Evolutionary conservation across 202 grass and related monocot genomes (phyloP).

Genomic region (Zizania palustris): DNA sequence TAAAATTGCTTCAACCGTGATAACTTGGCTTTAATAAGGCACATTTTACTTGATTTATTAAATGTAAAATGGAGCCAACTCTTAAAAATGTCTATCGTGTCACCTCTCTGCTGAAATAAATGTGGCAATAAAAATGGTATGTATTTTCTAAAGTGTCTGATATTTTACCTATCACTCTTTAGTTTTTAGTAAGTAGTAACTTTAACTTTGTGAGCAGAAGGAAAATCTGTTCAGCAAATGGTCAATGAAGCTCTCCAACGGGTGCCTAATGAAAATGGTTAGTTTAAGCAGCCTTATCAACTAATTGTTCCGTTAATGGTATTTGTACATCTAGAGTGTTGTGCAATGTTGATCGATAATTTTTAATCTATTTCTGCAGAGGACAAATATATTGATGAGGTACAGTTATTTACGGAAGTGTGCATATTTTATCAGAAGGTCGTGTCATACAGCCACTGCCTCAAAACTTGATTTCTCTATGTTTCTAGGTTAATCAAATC

Average conservation of each 20-base stretch:
- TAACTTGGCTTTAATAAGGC: background rate
- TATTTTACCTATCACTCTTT: slow-evolving; percentile 1
- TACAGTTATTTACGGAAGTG: slow-evolving; percentile 47
- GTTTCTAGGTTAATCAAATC: slow-evolving; percentile 89
- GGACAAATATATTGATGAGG: slow-evolving; percentile 90
- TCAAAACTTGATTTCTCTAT: slow-evolving; percentile 33
- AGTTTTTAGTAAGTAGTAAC: slow-evolving; percentile 4
- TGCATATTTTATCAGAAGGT: slow-evolving; percentile 26
- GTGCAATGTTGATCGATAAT: slow-evolving; percentile 11
- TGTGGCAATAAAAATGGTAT: background rate
- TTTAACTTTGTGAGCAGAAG: slow-evolving; percentile 65
- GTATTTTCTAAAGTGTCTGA: background rate
- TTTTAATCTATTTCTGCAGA: slow-evolving; percentile 57
- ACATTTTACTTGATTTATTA: background rate
- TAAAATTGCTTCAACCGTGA: background rate
- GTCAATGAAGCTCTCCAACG: slow-evolving; percentile 89
- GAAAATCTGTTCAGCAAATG: slow-evolving; percentile 99
- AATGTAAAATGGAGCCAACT: slow-evolving; percentile 11
- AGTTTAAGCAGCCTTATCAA: slow-evolving; percentile 19
- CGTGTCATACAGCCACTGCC: background rate
- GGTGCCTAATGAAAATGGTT: slow-evolving; percentile 87
- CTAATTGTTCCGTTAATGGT: slow-evolving; percentile 25
- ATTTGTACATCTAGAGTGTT: slow-evolving; percentile 27
- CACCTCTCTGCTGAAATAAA: background rate
- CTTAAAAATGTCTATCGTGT: slow-evolving; percentile 15